Evolutionary conservation across 2,329 filamentous ascomycete species (phyloP).

Genomic region (Juglanconis sp.): DNA sequence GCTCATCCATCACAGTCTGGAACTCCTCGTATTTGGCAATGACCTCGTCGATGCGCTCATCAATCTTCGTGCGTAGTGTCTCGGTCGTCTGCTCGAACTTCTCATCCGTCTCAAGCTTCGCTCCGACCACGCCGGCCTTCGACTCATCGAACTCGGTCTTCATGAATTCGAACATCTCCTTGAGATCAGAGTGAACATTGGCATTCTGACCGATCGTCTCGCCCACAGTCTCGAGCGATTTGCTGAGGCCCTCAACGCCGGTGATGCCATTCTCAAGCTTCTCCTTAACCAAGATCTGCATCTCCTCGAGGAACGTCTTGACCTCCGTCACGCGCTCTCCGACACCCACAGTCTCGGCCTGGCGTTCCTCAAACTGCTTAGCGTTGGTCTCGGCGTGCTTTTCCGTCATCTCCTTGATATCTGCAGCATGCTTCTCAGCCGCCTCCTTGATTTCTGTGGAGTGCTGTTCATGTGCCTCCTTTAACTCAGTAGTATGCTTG

Average conservation of each 20-base stretch:
- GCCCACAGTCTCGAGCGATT: constrained; percentile 64
- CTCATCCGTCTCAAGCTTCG: constrained; percentile 80
- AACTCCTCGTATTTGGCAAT: constrained; percentile 87
- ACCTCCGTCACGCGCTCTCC: constrained; percentile 76
- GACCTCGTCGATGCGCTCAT: constrained; percentile 69
- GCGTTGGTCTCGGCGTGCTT: constrained; percentile 69
- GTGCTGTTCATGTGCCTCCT: constrained; percentile 11
- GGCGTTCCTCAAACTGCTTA: constrained; percentile 79
- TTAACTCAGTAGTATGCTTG: constrained; percentile 52
- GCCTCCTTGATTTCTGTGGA: constrained; percentile 12
- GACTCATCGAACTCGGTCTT: constrained; percentile 86
- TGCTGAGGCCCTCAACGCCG: constrained; percentile 70
- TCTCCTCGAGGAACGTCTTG: constrained; percentile 71
- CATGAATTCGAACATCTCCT: constrained; percentile 71
- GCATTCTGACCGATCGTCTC: constrained; percentile 60
- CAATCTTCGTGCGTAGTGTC: constrained; percentile 52
- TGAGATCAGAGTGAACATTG: constrained; percentile 59
- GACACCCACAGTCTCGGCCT: constrained; percentile 76
- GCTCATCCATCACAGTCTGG: constrained; percentile 70
- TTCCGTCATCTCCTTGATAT: constrained; percentile 62
- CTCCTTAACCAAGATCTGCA: constrained; percentile 71
- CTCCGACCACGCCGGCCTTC: constrained; percentile 72
- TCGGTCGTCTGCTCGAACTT: constrained; percentile 63
- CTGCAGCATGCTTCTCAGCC: constrained; percentile 57
- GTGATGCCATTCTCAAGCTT: constrained; percentile 74